Base-by-base conservation (phyloP, 805 yeast species). In the Wickerhamiella brachini region DNA sequence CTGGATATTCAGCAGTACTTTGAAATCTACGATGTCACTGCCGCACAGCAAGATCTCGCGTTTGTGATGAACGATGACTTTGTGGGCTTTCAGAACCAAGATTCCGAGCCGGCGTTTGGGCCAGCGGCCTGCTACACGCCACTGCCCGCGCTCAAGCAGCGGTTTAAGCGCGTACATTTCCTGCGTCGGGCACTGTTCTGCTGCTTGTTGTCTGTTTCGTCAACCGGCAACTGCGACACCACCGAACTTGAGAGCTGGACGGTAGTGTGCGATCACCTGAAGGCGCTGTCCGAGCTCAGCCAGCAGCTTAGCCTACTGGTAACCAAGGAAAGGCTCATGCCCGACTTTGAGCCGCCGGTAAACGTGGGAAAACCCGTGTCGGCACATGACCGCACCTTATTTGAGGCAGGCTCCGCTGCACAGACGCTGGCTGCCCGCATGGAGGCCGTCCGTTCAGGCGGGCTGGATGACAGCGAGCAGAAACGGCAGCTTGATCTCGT, bases 101-200 rank as follows among this genome's bases (percentile, higher is more conserved):
- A 44, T 6, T 26, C 39, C 22, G 22, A 20, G 12, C 18, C 34
- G 41, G 20, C 31, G 17, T 37, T 18, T n/a, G 56, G 54, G 5
- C 47, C 52, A n/a, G 52, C 47, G 10, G 45, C 56, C 6, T 51
- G 56, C 42, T 38, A 46, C 60, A 60, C 55, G n/a, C 51, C 67
- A 2, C 50, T 64, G 1, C 49, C 49, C 3, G 49, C 51, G 7
- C 56, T 73, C n/a, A 63, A 61, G 38, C 55, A 50, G 3, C 70
- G 65, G 43, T 56, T 70, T 24, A 58, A 62, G 45, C 65, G 68
- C 50, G 60, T 70, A 12, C 72, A 71, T 34, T 55, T 64, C 29
- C 50, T 74, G 44, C 64, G 75, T 50, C 66, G 75, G n/a, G 68
- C 72, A 45, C 59, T 70, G 48, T 60, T 76, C 2, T 73, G 77